Base-by-base conservation (phyloP, 1,284 basidiomycete genomes). In the Ceratorhiza oryzae-sativae region DNA sequence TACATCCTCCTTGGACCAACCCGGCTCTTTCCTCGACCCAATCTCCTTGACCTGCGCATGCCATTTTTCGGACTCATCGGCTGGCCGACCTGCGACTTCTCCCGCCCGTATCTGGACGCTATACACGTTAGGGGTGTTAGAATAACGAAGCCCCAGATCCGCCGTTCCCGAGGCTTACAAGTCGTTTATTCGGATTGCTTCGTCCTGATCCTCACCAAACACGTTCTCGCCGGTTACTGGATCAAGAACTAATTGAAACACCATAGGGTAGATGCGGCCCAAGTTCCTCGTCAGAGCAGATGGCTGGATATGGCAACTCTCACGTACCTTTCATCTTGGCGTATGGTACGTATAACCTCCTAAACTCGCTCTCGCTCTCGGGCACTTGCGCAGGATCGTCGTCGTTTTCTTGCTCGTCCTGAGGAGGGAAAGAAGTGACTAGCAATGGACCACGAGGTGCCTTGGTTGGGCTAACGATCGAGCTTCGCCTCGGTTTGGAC, bases 321-420 rank as follows among this genome's bases (percentile, higher is more conserved):
- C 20, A 41, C 63, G 25, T 23, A 67, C 63, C 63, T 55, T 67
- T 32, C 32, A 67, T 41, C 48, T 67, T 67, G 6, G 63, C n/a
- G 36, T 34, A 67, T 18, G 63, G 49, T 18, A 34, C 55, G 25
- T 67, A 67, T 1, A 53, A 34, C 34, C 36, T 25, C 34, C 30
- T 36, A n/a, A 67, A 36, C 36, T 67, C 63, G 18, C 27, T 32
- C 32, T 12, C 32, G 8, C 15, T 39, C 2, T 36, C 15, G 13
- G 63, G 63, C 39, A 67, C 49, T 34, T 67, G 46, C 1, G 39
- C 30, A 8, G 49, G 48, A 10, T 53, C 63, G 48, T 65, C 62
- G 62, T 65, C 62, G 18, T 62, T 41, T 12, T 34, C 45, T 9
- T 36, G 13, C n/a, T 53, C 63, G 48, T 55, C 63, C 20, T 53